Evolutionary conservation across 1,284 basidiomycete species (phyloP), one percentile per base, ranked within the genome.

Genomic region (Cryptococcus depauperatus): DNA sequence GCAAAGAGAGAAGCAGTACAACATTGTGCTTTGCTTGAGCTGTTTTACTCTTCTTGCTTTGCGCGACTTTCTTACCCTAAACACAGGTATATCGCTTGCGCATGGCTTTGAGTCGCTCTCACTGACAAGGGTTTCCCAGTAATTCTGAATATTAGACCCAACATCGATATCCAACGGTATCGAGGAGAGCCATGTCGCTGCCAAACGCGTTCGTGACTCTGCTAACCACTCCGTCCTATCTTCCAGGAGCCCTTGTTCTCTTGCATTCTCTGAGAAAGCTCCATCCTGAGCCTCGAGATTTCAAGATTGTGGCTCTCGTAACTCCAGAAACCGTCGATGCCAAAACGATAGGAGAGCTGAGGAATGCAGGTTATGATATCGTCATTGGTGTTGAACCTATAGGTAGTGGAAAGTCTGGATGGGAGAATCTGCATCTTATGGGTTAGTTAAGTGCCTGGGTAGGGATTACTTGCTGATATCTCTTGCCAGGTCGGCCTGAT

Each of bases 341-440:
- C n/a, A 76, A 79, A 39, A 79, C 86, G 37, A 83, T 93, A 55
- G 87, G 83, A 62, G 77, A 81, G 33, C 77, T 97, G 44, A 77
- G 90, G 54, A 78, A 78, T 57, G 81, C 81, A 3, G 66, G 66
- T 6, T 98, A 84, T 64, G 79, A 95, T 63, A 62, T 84, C 33
- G 89, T 97, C 37, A 76, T 97, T 46, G 92, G 91, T 40, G 91
- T 97, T 10, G 90, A 95, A 70, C 73, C 83, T 41, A 87, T 96
- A 54, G 78, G 77, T 40, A 68, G 66, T 52, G 68, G 66, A 2
- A 79, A 82, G 42, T 57, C 69, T 45, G 73, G 79, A 50, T 51
- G 69, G 44, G 74, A 76, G 41, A 81, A 82, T 44, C 73, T 97
- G 37, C 74, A 77, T 39, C 74, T 96, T 42, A 81, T 97, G 54